These are phyloP conservation scores for Phialophora chinensis DNA, from an alignment of 2,329 filamentous ascomycete genomes.

Conservation along the genomic window DNA sequence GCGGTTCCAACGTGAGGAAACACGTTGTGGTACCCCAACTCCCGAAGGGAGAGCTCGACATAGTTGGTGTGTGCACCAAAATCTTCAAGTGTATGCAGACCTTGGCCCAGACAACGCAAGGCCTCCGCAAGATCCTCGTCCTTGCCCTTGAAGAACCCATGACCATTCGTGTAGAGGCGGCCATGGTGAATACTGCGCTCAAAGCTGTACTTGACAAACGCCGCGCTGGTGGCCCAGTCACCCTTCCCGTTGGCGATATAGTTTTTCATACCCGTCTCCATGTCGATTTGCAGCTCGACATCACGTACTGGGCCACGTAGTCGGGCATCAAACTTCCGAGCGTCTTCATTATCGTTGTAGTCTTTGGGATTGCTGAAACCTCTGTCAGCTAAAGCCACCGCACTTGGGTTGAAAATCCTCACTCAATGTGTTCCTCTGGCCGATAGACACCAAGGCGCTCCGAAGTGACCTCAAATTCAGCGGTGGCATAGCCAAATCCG, in stretches of 20 bases:
- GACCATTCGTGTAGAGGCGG: slow-evolving; percentile 72
- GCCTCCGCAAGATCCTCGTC: slow-evolving; percentile 83
- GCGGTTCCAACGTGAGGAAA: slow-evolving; percentile 75
- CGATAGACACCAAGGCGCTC: slow-evolving; percentile 81
- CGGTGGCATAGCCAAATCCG: slow-evolving; percentile 83
- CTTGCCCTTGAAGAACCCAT: slow-evolving; percentile 63
- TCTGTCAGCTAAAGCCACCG: slow-evolving; percentile 56
- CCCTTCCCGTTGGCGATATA: slow-evolving; percentile 93
- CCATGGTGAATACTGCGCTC: slow-evolving; percentile 77
- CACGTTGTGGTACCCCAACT: slow-evolving; percentile 71
- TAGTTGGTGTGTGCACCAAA: slow-evolving; percentile 81
- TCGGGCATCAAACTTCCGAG: slow-evolving; percentile 78
- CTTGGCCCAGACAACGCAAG: slow-evolving; percentile 75
- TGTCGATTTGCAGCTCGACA: slow-evolving; percentile 74
- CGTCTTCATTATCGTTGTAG: slow-evolving; percentile 86
- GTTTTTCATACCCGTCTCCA: slow-evolving; percentile 93
- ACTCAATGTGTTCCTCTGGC: slow-evolving; percentile 67
- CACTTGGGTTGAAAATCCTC: slow-evolving; percentile 30
- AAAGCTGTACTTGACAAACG: slow-evolving; percentile 79
- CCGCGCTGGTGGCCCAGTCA: slow-evolving; percentile 86
- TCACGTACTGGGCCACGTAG: slow-evolving; percentile 78
- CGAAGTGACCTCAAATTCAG: slow-evolving; percentile 81
- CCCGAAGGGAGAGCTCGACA: slow-evolving; percentile 75
- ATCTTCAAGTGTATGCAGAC: slow-evolving; percentile 81
- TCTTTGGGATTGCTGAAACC: slow-evolving; percentile 71